These are phyloP conservation scores for Trypanosoma rangeli DNA, from an alignment of 208 protist genomes.

Conservation along the genomic window DNA sequence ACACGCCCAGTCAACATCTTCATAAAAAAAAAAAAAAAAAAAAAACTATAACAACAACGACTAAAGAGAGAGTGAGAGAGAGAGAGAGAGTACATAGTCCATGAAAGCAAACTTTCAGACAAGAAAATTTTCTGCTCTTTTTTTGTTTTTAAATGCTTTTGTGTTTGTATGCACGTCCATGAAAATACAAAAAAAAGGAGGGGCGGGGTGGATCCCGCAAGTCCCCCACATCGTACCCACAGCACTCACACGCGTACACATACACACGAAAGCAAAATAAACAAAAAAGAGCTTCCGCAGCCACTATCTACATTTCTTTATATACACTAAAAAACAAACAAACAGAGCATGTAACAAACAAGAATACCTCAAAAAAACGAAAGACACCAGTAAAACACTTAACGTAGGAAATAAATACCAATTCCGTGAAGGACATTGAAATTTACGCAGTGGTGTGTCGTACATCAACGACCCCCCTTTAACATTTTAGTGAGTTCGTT, in stretches of 20 bases:
- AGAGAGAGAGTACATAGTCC: neutral
- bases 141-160: neutral
- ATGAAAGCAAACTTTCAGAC: neutral
- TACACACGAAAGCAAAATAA: neutral
- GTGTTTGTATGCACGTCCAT: neutral
- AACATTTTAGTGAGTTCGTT: constrained; percentile 40
- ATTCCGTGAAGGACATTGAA: no score
- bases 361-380: neutral
- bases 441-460: neutral
- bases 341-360: neutral
- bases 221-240: neutral
- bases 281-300: neutral
- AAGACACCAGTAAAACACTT: neutral
- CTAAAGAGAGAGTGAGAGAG: neutral
- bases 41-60: neutral
- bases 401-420: no score
- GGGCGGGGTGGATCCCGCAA: no score
- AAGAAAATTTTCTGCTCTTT: neutral
- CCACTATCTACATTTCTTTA: neutral
- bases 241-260: neutral
- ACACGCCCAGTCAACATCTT: neutral
- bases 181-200: no score
- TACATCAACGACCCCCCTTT: neutral
- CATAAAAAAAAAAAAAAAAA: neutral
- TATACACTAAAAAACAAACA: neutral